These are phyloP conservation scores for Nicotiana rustica DNA, from an alignment of 305 asterid genomes.

Conservation along the genomic window DNA sequence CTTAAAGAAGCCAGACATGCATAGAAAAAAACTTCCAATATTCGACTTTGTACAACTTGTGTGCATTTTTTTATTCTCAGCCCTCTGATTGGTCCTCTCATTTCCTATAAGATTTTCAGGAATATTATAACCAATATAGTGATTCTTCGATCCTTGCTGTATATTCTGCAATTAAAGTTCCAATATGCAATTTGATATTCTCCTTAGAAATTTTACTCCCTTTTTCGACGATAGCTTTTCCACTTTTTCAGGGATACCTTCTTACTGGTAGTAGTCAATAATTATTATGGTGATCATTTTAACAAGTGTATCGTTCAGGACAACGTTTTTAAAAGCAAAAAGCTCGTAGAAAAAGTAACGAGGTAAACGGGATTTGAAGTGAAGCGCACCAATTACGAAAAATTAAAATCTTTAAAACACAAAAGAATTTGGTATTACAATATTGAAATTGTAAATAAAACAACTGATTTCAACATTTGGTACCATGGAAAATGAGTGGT, in stretches of 20 bases:
- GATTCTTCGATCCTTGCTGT: not conserved
- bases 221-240: not conserved
- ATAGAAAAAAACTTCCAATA: not conserved
- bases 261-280: not conserved
- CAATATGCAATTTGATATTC: not conserved
- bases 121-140: not conserved
- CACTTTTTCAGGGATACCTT: not conserved
- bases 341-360: not conserved
- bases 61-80: slow-evolving; percentile 15
- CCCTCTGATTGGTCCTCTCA: slow-evolving; percentile 12
- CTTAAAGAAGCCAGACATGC: not conserved
- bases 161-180: not conserved
- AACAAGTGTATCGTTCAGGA: slow-evolving; percentile 15
- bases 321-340: slow-evolving; percentile 5
- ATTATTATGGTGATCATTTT: slow-evolving; percentile 15
- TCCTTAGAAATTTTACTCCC: not conserved
- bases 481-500: no score
- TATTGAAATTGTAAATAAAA: not conserved
- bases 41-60: slow-evolving; percentile 24
- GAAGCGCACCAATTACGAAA: not conserved
- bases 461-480: not conserved
- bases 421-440: not conserved
- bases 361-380: not conserved
- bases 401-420: not conserved
- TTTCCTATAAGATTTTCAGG: not conserved